Base-by-base conservation (phyloP, 2,329 filamentous ascomycete species). In the Allantophomopsis cytisporea region DNA sequence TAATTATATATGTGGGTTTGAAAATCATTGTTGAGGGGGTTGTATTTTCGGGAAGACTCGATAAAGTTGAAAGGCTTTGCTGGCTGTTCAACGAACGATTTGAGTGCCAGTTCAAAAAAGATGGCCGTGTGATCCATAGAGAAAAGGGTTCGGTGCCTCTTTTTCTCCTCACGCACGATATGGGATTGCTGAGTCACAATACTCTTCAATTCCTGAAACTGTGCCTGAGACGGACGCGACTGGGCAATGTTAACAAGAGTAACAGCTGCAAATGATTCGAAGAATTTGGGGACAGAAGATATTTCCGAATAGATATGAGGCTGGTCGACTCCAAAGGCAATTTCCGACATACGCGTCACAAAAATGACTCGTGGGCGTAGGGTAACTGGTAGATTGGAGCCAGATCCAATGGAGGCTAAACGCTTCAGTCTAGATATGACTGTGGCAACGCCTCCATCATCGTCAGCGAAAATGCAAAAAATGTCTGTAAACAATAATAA, bases 391-490 rank as follows among this genome's bases (percentile, higher is more conserved):
- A 51, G 35, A 37, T 38, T 46, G 31, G 47, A 51, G 34, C 40
- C 37, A 37, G 46, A 48, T 18, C 41, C 44, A 12, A 45, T 39
- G 28, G 36, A 39, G 35, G 39, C 37, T 46, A 41, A 51, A 14
- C 14, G 15, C 31, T 39, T 39, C n/a, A 53, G 34, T 14, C 35
- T 44, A 23, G 39, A 33, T 36, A 46, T 40, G 12, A 48, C 39
- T 21, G 36, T 36, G 31, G 38, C 38, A 14, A 50, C 38, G 10
- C 44, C 41, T 17, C 44, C 18, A 36, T 47, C 47, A 37, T 54
- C 47, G 23, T 51, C 35, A 15, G 43, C 41, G 38, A 54, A 53
- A 35, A 53, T 47, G 35, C 42, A 51, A 15, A 54, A 32, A 13
- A 54, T 40, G 35, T 54, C 41, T 32, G 38, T 39, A 35, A 54